Conservation (phyloP, 371 early-diverging fungal species). For the Choanephora cucurbitarum region DNA sequence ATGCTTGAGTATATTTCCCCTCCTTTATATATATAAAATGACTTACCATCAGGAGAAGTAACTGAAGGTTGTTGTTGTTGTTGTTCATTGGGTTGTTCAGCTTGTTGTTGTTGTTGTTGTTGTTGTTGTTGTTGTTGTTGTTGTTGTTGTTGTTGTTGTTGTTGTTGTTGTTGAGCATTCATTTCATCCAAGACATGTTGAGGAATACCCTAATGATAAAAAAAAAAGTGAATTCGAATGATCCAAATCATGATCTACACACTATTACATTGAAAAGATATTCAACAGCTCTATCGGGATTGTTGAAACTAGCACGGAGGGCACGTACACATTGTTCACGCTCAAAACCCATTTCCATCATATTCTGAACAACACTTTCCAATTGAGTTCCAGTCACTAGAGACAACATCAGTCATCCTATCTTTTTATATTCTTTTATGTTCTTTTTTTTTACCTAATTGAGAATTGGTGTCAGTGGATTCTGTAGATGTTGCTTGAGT, state of each 20-base stretch:
- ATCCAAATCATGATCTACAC: too few relatives aligned
- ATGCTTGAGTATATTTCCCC: too few relatives aligned
- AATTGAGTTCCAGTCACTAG: slow-evolving; percentile 70
- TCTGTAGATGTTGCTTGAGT: slow-evolving; percentile 24
- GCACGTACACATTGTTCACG: slow-evolving; percentile 85
- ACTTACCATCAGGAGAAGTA: slow-evolving; percentile 22
- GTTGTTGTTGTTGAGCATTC: slow-evolving; percentile 18
- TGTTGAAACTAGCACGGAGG: slow-evolving; percentile 96
- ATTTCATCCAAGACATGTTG: slow-evolving; percentile 40
- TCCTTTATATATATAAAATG: too few relatives aligned
- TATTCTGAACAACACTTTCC: slow-evolving; percentile 79
- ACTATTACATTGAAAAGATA: slow-evolving; percentile 93
- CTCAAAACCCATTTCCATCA: slow-evolving; percentile 96
- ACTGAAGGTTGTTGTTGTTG: slow-evolving; percentile 32
- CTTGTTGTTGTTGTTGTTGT: slow-evolving; percentile 35
- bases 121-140: slow-evolving; percentile 21
- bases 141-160: slow-evolving; percentile 14
- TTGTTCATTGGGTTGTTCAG: background rate
- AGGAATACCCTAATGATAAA: slow-evolving; percentile 52
- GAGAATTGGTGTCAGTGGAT: slow-evolving; percentile 9
- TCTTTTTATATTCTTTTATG: too few relatives aligned
- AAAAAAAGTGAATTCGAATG: too few relatives aligned
- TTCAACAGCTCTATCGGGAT: slow-evolving; percentile 96
- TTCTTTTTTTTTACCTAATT: slow-evolving; percentile 24
- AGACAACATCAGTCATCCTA: background rate